These are phyloP conservation scores for Phyllosticta ampelicida DNA, from an alignment of 2,329 filamentous ascomycete genomes.

Conservation along the genomic window DNA sequence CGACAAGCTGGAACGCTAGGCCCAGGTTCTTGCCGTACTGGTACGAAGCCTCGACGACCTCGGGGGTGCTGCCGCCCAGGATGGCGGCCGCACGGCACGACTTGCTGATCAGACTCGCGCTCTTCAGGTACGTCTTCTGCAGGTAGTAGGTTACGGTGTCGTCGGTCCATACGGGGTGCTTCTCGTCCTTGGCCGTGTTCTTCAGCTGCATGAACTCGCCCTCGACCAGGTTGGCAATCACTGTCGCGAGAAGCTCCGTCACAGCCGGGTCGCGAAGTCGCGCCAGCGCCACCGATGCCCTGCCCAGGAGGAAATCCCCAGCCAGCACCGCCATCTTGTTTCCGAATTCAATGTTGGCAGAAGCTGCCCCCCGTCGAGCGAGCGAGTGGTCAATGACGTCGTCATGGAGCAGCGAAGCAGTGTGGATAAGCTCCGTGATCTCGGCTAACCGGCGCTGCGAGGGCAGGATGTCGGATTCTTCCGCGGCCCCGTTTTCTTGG, in stretches of 20 bases:
- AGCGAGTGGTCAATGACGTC: slow-evolving; percentile 94
- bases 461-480: slow-evolving; percentile 67
- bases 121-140: slow-evolving; percentile 97
- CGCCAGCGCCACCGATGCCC: slow-evolving; percentile 87
- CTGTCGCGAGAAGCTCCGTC: slow-evolving; percentile 84
- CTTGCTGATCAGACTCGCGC: slow-evolving; percentile 90
- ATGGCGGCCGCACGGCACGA: slow-evolving; percentile 84
- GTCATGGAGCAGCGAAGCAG: slow-evolving; percentile 90
- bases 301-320: slow-evolving; percentile 88
- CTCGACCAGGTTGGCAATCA: slow-evolving; percentile 95
- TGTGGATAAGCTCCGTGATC: slow-evolving; percentile 96
- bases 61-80: slow-evolving; percentile 62
- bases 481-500: slow-evolving; percentile 9
- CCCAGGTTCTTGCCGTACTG: slow-evolving; percentile 87
- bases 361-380: slow-evolving; percentile 71
- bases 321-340: slow-evolving; percentile 99
- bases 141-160: slow-evolving; percentile 88
- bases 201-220: slow-evolving; percentile 99
- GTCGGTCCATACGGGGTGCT: slow-evolving; percentile 73
- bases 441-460: slow-evolving; percentile 86
- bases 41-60: slow-evolving; percentile 85
- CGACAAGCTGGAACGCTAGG: slow-evolving; percentile 91
- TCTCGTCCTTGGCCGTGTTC: slow-evolving; percentile 85
- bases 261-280: slow-evolving; percentile 87
- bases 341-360: slow-evolving; percentile 88